Evolutionary conservation across 768 basidiomycete species (phyloP).

Genomic region (Leccinum olivaceopallidum): DNA sequence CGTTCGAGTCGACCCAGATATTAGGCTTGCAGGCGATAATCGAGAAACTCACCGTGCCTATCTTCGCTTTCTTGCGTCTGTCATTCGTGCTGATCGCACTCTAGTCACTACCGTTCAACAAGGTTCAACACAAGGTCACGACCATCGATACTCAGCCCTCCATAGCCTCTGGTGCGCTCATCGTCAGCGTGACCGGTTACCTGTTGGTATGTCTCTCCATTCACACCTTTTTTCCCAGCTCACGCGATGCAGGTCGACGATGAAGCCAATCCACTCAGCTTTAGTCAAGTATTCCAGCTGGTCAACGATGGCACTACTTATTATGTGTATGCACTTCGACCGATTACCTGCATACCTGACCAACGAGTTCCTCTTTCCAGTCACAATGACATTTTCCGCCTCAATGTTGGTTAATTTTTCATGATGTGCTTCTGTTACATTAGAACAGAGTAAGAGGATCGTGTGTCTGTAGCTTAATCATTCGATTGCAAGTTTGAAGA

Average conservation of each 20-base stretch:
- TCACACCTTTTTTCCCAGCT: slow-evolving; percentile 2
- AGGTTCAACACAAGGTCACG: slow-evolving; percentile 76
- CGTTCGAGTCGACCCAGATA: slow-evolving; percentile 68
- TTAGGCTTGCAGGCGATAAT: slow-evolving; percentile 56
- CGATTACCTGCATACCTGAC: slow-evolving; percentile 3
- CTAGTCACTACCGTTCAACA: slow-evolving; percentile 77
- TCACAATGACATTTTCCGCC: slow-evolving; percentile 90
- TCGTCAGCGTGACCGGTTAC: slow-evolving; percentile 89
- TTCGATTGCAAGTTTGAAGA: not conserved
- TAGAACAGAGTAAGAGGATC: slow-evolving; percentile 14
- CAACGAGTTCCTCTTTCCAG: slow-evolving; percentile 37
- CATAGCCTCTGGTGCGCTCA: slow-evolving; percentile 47
- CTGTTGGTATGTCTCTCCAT: slow-evolving; percentile 54
- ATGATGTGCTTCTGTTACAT: not conserved
- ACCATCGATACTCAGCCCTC: slow-evolving; percentile 92
- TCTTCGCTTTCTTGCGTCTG: not conserved
- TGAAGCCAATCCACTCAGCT: slow-evolving; percentile 74
- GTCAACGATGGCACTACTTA: slow-evolving; percentile 71
- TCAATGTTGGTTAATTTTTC: slow-evolving; percentile 59
- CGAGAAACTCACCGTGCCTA: slow-evolving; percentile 71
- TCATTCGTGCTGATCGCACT: slow-evolving; percentile 2
- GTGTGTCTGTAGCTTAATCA: slow-evolving; percentile 12
- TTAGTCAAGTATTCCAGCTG: slow-evolving; percentile 93
- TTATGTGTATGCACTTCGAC: slow-evolving; percentile 69
- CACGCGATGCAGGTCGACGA: slow-evolving; percentile 70